phyloP scores from a whole-genome alignment of 2,329 filamentous ascomycete species.

The Bipolaris victoriae region DNA sequence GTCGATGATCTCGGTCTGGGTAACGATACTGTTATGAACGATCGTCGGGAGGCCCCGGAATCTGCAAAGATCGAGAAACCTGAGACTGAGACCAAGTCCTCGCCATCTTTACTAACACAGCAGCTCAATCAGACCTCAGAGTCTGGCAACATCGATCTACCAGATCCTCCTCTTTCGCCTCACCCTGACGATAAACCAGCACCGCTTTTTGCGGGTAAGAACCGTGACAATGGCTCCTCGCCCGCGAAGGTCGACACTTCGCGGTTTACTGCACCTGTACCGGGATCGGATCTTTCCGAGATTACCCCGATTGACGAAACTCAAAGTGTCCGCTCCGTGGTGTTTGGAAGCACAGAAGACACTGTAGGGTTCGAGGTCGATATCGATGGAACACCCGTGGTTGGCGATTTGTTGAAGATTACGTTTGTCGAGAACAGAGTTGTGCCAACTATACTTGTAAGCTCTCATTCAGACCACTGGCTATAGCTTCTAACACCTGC shows the following conservation, averaged over 20 bases:
- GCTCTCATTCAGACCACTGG: constrained; percentile 42
- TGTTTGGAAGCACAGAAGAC: constrained; percentile 44
- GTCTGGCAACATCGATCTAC: constrained; percentile 30
- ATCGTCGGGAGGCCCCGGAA: constrained; percentile 32
- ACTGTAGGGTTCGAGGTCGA: constrained; percentile 61
- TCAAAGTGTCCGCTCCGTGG: constrained; percentile 41
- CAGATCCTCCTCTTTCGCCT: constrained; percentile 53
- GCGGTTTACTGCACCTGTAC: constrained; percentile 35
- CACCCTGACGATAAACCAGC: constrained; percentile 72
- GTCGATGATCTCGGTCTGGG: constrained; percentile 65
- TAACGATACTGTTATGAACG: constrained; percentile 60
- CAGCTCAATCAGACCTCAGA: constrained; percentile 47
- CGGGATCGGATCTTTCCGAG: constrained; percentile 42
- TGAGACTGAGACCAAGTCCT: constrained; percentile 40
- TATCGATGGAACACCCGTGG: constrained; percentile 73
- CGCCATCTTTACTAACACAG: constrained; percentile 51
- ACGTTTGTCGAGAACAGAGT: constrained; percentile 95
- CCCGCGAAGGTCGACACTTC: constrained; percentile 36
- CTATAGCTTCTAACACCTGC: background rate
- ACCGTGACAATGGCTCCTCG: constrained; percentile 36
- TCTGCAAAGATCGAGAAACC: constrained; percentile 27
- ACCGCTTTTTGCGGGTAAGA: constrained; percentile 64
- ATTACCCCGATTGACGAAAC: constrained; percentile 48
- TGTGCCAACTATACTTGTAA: constrained; percentile 91
- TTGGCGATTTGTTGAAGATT: constrained; percentile 93